phyloP scores from a whole-genome alignment of 2,329 filamentous ascomycete genomes.

The Botrytis fabae region DNA sequence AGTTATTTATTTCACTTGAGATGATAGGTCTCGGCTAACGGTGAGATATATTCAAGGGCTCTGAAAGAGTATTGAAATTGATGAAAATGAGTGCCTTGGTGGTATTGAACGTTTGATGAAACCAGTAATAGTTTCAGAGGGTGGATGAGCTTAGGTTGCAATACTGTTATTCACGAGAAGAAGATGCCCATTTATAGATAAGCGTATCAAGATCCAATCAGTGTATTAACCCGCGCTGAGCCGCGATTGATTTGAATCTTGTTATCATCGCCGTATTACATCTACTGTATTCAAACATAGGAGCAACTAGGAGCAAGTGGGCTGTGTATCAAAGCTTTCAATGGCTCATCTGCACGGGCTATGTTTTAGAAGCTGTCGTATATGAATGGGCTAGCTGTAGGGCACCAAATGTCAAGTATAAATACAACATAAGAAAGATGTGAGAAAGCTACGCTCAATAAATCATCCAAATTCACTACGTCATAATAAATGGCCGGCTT shows the following conservation, averaged over 20 bases:
- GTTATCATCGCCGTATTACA: neutral
- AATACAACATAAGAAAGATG: neutral
- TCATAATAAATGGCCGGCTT: neutral
- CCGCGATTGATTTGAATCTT: neutral
- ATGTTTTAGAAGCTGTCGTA: neutral
- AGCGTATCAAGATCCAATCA: neutral
- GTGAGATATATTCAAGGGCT: rapidly evolving
- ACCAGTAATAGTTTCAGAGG: no score
- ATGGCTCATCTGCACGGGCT: neutral
- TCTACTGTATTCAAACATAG: neutral
- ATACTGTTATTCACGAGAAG: neutral
- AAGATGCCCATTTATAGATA: neutral
- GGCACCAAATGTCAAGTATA: neutral
- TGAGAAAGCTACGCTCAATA: neutral
- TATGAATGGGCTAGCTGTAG: neutral
- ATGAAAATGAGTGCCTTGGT: neutral
- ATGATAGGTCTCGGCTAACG: neutral
- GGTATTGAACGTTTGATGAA: neutral
- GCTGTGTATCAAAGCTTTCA: neutral
- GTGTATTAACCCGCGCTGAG: neutral
- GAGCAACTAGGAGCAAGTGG: neutral
- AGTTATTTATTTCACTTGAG: neutral
- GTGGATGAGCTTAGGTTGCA: neutral
- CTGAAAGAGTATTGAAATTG: neutral
- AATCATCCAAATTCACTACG: neutral